Evolutionary conservation across 2,329 filamentous ascomycete species (phyloP).

Genomic region (Aspergillus aculeatus): DNA sequence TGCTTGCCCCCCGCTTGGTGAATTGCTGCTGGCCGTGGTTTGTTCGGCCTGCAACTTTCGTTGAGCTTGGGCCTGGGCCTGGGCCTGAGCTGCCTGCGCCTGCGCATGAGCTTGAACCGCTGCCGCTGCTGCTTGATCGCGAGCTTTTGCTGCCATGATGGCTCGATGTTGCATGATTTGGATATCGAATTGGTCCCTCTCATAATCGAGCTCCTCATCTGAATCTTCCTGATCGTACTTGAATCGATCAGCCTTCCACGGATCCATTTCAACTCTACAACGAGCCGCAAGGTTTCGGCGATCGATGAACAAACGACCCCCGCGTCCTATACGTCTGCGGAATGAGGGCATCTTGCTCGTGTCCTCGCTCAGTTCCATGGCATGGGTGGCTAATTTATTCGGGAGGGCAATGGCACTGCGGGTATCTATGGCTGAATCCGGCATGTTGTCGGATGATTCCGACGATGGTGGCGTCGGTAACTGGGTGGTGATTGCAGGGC

Average conservation of each 20-base stretch:
- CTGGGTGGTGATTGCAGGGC: slow-evolving; percentile 66
- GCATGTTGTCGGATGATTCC: slow-evolving; percentile 46
- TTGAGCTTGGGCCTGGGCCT: slow-evolving; percentile 37
- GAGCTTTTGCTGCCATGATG: slow-evolving; percentile 48
- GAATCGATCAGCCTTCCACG: slow-evolving; percentile 65
- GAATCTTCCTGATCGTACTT: slow-evolving; percentile 86
- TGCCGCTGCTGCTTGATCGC: slow-evolving; percentile 43
- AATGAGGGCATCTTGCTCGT: slow-evolving; percentile 61
- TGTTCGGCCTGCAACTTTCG: slow-evolving; percentile 40
- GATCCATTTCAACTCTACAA: slow-evolving; percentile 47
- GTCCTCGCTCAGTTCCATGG: slow-evolving; percentile 46
- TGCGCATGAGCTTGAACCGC: slow-evolving; percentile 43
- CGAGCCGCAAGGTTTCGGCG: slow-evolving; percentile 66
- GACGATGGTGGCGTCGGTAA: slow-evolving; percentile 55
- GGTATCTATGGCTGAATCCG: slow-evolving; percentile 39
- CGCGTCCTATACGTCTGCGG: slow-evolving; percentile 78
- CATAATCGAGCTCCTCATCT: slow-evolving; percentile 71
- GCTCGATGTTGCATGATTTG: slow-evolving; percentile 57
- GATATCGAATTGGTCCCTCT: slow-evolving; percentile 67
- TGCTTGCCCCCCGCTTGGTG: slow-evolving; percentile 23
- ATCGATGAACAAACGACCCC: slow-evolving; percentile 85
- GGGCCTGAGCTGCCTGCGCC: slow-evolving; percentile 43
- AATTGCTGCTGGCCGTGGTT: slow-evolving; percentile 28
- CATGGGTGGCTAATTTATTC: slow-evolving; percentile 42
- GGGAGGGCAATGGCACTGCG: slow-evolving; percentile 31